Evolutionary conservation across 2,329 filamentous ascomycete species (phyloP), one percentile per base, ranked within the genome.

Genomic region (Nemania diffusa): DNA sequence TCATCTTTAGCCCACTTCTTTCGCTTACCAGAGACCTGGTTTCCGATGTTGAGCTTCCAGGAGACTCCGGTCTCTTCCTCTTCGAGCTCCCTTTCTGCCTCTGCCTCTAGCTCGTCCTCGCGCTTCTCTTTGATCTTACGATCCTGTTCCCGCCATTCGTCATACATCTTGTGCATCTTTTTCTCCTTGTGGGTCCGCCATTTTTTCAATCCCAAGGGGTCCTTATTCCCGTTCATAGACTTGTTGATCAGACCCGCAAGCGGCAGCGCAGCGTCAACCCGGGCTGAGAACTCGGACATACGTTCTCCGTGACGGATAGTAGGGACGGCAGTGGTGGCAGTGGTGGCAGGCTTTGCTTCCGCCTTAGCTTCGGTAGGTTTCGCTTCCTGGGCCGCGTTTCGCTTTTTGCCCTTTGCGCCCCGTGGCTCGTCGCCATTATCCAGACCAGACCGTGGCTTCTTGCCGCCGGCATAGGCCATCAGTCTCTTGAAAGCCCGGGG

Each of bases 401-500:
- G 69, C 63, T 73, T 75, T 61, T 79, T 77, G 63, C 77, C 79
- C 34, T 75, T 78, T 62, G 77, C 77, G 5, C 71, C 64, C 9
- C 68, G 62, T n/a, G 75, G 72, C 53, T 79, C 79, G 11, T 83
- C 76, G n/a, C 92, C 92, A 70, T 96, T 88, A 76, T 97, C 91
- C 8, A 97, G 83, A 6, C 91, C 90, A 9, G 85, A 87, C 5
- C 85, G 84, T 9, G 85, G 79, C 67, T 84, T 87, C 75, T 88
- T 90, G n/a, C 88, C 85, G 17, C 83, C 80, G 46, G 90, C 87
- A 71, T 90, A 87, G 37, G 92, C 89, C 92, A 98, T 96, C 69
- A 98, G 82, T 13, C 94, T 90, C 69, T 88, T 88, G 79, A 99
- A 99, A 1, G 92, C 93, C 72, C 93, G 91, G 0, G 96, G 96